A percentile compares a stretch with the other conserved stretches of the same genome.
Evolutionary conservation across 1,284 basidiomycete genomes (phyloP).

Genomic region (Spongiforma sp.): DNA sequence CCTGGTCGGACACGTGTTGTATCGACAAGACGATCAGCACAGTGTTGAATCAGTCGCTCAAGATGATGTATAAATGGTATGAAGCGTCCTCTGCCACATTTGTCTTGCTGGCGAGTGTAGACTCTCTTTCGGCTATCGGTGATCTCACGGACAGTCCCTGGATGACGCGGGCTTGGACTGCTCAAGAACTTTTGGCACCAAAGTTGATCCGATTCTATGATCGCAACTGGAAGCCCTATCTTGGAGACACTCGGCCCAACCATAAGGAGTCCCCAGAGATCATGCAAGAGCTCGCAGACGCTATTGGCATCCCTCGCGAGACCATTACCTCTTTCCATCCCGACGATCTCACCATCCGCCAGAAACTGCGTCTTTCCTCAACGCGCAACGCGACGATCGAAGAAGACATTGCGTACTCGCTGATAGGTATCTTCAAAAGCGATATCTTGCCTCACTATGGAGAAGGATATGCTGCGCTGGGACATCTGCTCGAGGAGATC

Average conservation of each 20-base stretch:
- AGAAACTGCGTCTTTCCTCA: constrained; percentile 17
- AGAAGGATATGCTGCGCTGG: no score
- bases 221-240: constrained; percentile 18
- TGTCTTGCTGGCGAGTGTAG: background rate
- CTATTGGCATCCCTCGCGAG: constrained; percentile 3
- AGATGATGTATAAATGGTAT: constrained; percentile 1
- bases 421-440: no score
- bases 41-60: background rate
- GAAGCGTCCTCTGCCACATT: constrained; percentile 1
- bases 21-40: constrained; percentile 4
- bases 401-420: no score
- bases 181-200: constrained; percentile 20
- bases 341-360: constrained; percentile 5
- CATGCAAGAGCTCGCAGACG: constrained; percentile 16
- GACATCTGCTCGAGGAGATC: no score
- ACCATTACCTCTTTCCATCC: constrained; percentile 16
- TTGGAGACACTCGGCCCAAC: constrained; percentile 6
- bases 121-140: background rate
- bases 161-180: no score
- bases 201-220: constrained; percentile 18
- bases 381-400: background rate
- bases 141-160: constrained; percentile 6
- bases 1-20: background rate
- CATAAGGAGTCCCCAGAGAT: no score
- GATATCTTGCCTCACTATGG: no score